A percentile compares a stretch with the other conserved stretches of the same genome.
These are phyloP conservation scores for Dryas integrifolia DNA, from an alignment of 331 rosid genomes.

Conservation along the genomic window DNA sequence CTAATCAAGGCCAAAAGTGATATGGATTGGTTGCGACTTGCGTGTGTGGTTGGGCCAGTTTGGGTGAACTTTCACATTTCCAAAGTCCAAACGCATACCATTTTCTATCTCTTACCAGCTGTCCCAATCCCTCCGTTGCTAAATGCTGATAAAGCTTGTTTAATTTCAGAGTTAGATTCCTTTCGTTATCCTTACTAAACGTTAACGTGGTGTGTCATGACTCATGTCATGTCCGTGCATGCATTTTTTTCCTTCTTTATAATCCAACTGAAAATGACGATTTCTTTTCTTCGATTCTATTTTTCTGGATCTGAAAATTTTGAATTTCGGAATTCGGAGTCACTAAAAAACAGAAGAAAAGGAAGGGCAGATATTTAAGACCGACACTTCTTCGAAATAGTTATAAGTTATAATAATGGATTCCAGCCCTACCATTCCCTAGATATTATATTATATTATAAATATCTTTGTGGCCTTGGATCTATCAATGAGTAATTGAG, in stretches of 20 bases:
- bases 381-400: not conserved
- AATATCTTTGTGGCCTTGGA: slow-evolving; percentile 32
- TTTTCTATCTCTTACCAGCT: slow-evolving; percentile 9
- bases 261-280: not conserved
- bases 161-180: slow-evolving; percentile 9
- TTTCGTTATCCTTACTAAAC: slow-evolving; percentile 12
- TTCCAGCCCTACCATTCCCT: not conserved
- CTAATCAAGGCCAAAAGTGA: not conserved
- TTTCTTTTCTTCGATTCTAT: not conserved
- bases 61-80: slow-evolving; percentile 19
- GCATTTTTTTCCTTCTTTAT: not conserved
- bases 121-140: not conserved
- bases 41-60: slow-evolving; percentile 9
- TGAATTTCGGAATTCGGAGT: no score
- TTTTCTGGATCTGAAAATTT: not conserved
- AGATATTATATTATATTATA: not conserved
- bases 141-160: not conserved
- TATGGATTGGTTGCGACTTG: slow-evolving; percentile 20
- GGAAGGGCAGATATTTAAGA: not conserved
- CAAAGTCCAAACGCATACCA: not conserved
- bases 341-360: not conserved
- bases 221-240: no score
- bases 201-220: not conserved
- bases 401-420: not conserved
- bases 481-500: slow-evolving; percentile 24